Base-by-base conservation (phyloP, 345 rosid genomes). In the Eucalyptus shirleyi region DNA sequence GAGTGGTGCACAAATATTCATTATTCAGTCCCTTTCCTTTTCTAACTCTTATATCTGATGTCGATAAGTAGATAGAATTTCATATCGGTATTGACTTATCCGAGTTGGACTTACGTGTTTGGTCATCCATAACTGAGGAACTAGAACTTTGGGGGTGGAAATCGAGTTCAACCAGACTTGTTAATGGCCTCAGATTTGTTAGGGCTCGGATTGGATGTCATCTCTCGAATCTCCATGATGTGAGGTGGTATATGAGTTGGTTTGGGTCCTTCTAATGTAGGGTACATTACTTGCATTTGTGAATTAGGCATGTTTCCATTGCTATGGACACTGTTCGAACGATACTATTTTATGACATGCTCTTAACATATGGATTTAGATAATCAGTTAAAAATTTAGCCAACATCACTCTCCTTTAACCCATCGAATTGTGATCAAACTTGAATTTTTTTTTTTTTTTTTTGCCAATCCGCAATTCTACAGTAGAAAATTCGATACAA, bases 151-250 rank as follows among this genome's bases (percentile, higher is more conserved):
- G 10, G 30, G 9, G 9, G 37, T 28, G 9, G 19, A n/a, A 65
- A 65, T 65, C 3, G 2, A 15, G 11, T n/a, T 15, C 1, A 0
- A 65, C 37, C 9, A n/a, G 3, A 65, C 21, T 8, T 8, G 37
- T 15, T 28, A n/a, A 65, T 65, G 37, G 37, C 77, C 77, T 65
- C 34, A 4, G 30, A 65, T n/a, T 65, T 65, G 3, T 65, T 30
- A n/a, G 37, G 77, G 37, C 77, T 65, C 37, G 1, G 18, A 65
- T 15, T 65, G 9, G 10, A 65, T n/a, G 32, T 62, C 19, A 15
- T 56, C 62, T 9, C 62, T 56, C 1, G 13, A 56, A 0, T 56
- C 30, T 56, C 34, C 16, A 16, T 65, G 37, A 32, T 15, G 10
- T 65, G 77, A 65, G 77, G 9, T n/a, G 37, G 37, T 65, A n/a